Conservation (phyloP, 106 monocot genomes). For the Apostasia ramifera region DNA sequence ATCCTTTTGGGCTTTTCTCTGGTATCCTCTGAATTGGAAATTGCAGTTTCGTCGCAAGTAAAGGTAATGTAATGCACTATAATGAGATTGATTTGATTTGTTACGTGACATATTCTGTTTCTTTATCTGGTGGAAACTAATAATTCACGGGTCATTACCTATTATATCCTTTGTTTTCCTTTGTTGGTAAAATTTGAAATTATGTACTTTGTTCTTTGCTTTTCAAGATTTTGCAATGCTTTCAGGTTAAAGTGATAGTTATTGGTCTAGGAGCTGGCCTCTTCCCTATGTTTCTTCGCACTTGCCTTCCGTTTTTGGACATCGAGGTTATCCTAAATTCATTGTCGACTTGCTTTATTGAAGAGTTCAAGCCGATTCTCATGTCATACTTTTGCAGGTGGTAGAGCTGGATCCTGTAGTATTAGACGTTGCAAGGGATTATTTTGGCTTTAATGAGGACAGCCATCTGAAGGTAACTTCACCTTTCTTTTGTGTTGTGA, state of each 20-base stretch:
- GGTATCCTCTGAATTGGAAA: constrained; percentile 43
- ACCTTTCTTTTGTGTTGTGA: neutral
- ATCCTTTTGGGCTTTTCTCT: constrained; percentile 84
- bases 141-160: neutral
- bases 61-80: constrained; percentile 35
- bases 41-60: constrained; percentile 33
- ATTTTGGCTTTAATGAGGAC: constrained; percentile 69
- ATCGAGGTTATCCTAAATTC: constrained; percentile 52
- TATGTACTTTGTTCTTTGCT: neutral
- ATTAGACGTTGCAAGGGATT: constrained; percentile 58
- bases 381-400: constrained; percentile 35
- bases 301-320: constrained; percentile 67
- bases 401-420: constrained; percentile 88
- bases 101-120: neutral
- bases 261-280: constrained; percentile 96
- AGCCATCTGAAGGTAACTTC: constrained; percentile 48
- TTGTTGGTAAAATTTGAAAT: neutral
- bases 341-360: constrained; percentile 2
- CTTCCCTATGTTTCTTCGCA: constrained; percentile 80
- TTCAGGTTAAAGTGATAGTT: constrained; percentile 57
- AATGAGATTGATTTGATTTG: neutral
- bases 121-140: neutral
- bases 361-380: neutral
- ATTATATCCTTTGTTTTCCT: too few relatives aligned
- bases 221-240: neutral